These are phyloP conservation scores for Yamadazyma taylorii DNA, from an alignment of 1,139 yeast genomes.

Conservation along the genomic window DNA sequence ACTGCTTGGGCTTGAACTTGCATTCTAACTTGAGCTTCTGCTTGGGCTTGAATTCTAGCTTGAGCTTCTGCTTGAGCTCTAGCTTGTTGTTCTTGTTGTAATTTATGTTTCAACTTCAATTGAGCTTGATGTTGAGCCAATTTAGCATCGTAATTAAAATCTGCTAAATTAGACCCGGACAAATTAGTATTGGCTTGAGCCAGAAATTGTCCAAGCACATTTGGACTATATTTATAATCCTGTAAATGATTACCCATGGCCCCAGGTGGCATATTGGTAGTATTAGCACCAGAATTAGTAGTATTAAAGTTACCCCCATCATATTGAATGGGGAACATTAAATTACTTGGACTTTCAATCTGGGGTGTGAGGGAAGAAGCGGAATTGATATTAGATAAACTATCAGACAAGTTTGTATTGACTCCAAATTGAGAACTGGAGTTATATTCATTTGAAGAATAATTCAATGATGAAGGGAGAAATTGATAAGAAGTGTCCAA, in stretches of 20 bases:
- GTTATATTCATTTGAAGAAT: background rate
- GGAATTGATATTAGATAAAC: slow-evolving; percentile 11
- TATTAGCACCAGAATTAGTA: no score
- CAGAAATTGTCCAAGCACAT: slow-evolving; percentile 1
- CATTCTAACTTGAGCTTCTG: background rate
- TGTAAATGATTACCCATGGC: slow-evolving; percentile 4
- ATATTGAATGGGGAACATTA: slow-evolving; percentile 11
- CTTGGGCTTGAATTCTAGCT: background rate
- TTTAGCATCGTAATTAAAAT: slow-evolving; percentile 1
- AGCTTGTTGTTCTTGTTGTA: no score
- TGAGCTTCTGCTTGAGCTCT: background rate
- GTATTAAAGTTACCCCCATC: no score
- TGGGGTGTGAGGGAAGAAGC: slow-evolving; percentile 16
- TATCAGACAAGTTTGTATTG: slow-evolving; percentile 9
- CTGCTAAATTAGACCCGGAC: background rate
- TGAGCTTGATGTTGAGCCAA: background rate
- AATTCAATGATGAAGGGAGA: slow-evolving; percentile 1
- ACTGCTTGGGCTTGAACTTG: background rate
- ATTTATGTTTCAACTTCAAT: no score
- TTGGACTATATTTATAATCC: slow-evolving; percentile 9
- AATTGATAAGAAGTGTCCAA: slow-evolving; percentile 3
- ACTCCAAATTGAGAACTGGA: background rate
- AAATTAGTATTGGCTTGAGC: background rate
- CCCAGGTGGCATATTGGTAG: slow-evolving; percentile 3
- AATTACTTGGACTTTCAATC: slow-evolving; percentile 14